These are phyloP conservation scores for Coemansia sp. DNA, from an alignment of 192 early-diverging fungal genomes.

Conservation along the genomic window DNA sequence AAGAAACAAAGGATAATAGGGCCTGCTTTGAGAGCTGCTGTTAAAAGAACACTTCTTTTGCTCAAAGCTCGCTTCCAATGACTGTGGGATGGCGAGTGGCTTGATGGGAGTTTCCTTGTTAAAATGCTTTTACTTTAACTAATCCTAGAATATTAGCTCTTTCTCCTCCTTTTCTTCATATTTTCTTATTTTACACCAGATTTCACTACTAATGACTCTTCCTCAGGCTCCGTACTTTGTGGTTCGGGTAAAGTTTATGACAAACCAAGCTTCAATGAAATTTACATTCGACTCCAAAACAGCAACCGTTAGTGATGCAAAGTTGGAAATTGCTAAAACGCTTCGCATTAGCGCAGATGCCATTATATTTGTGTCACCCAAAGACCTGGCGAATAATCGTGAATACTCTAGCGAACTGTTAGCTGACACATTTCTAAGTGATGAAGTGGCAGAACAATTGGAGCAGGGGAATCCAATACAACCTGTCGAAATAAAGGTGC, in stretches of 20 bases:
- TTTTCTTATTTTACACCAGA: not conserved
- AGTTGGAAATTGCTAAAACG: not conserved
- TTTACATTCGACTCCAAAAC: not conserved
- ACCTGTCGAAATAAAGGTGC: not conserved
- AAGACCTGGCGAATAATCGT: not conserved
- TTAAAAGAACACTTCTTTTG: too few species aligned
- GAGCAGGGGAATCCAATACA: not conserved
- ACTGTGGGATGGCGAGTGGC: too few species aligned
- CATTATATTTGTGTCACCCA: not conserved
- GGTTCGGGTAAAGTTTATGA: not conserved
- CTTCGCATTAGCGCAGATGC: not conserved
- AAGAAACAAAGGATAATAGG: too few species aligned
- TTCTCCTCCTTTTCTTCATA: not conserved
- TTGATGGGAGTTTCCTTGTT: too few species aligned
- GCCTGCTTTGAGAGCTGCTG: too few species aligned
- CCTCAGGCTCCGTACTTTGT: not conserved
- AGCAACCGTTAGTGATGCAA: not conserved
- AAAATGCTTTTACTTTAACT: too few species aligned
- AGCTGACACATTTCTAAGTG: not conserved
- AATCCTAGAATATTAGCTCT: too few species aligned
- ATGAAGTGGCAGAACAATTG: not conserved
- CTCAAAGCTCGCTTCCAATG: too few species aligned
- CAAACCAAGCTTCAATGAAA: not conserved
- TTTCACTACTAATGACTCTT: not conserved
- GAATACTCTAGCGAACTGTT: not conserved